Percentiles rank a stretch among this genome's conserved stretches.
phyloP scores from a whole-genome alignment of 208 protist genomes.

The Novymonas esmeraldas region DNA sequence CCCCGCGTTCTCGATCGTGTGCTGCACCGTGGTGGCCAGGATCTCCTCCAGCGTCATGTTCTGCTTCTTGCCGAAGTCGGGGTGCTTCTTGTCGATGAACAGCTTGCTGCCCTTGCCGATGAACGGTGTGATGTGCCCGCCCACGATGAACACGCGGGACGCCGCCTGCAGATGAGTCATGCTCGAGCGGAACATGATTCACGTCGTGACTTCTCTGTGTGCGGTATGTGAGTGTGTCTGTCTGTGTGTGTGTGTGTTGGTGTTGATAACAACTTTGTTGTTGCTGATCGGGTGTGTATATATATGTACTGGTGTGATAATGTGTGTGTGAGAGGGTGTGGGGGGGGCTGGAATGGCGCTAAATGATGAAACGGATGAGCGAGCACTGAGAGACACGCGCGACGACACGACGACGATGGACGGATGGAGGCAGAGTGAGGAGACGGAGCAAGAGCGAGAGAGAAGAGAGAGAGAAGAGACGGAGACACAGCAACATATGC shows the following conservation, averaged over 20 bases:
- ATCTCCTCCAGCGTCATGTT: conserved; percentile 86
- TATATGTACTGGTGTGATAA: not conserved
- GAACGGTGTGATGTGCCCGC: conserved; percentile 87
- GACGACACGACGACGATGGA: not conserved
- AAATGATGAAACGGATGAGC: conserved; percentile 2
- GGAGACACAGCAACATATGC: too few relatives aligned
- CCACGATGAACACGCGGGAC: conserved; percentile 78
- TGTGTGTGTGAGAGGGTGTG: not conserved
- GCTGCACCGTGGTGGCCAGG: conserved; percentile 57
- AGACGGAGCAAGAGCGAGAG: not conserved
- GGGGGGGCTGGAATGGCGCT: not conserved
- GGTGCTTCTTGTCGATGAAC: conserved; percentile 93
- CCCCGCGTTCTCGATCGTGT: conserved; percentile 53
- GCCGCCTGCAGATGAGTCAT: conserved; percentile 28
- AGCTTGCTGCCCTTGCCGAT: conserved; percentile 89
- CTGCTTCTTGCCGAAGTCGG: conserved; percentile 89
- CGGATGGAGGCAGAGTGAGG: not conserved
- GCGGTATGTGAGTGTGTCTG: too few relatives aligned
- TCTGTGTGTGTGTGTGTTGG: not conserved
- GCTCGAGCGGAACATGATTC: conserved; percentile 45
- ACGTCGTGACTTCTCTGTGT: conserved; percentile 12
- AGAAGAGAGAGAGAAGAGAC: conserved; percentile 7
- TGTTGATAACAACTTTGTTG: too few relatives aligned
- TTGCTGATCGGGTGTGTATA: not conserved
- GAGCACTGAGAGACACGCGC: not conserved